phyloP scores from a whole-genome alignment of 2,329 filamentous ascomycete species.

The Stromatinia cepivora region DNA sequence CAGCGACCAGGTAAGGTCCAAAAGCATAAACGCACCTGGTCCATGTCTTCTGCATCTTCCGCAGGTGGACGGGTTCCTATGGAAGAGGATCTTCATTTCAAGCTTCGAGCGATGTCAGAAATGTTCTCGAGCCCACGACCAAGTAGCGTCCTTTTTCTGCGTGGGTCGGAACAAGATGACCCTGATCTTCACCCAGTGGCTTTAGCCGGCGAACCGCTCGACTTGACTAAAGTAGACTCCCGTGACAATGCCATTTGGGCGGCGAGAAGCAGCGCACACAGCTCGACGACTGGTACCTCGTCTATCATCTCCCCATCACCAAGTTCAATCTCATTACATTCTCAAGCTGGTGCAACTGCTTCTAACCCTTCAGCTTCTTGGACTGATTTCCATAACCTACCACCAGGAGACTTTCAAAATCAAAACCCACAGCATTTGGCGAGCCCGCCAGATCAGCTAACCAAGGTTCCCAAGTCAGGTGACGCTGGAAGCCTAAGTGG shows the following conservation, averaged over 20 bases:
- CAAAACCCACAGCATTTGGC: conserved; percentile 46
- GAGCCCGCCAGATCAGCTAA: conserved; percentile 52
- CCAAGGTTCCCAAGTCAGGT: conserved; percentile 57
- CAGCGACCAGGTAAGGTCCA: conserved; percentile 72
- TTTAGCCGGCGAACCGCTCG: conserved; percentile 65
- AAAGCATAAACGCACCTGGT: conserved; percentile 95
- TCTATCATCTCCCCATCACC: conserved; percentile 66
- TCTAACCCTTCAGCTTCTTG: conserved; percentile 50
- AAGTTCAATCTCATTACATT: conserved; percentile 63
- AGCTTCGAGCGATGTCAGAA: conserved; percentile 75
- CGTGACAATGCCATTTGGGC: conserved; percentile 41
- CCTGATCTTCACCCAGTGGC: conserved; percentile 76
- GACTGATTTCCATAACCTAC: conserved; percentile 57
- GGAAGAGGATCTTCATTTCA: conserved; percentile 76
- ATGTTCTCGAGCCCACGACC: conserved; percentile 86
- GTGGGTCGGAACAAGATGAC: conserved; percentile 76
- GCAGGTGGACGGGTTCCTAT: conserved; percentile 55
- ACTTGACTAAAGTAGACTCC: conserved; percentile 54
- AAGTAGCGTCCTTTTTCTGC: conserved; percentile 74
- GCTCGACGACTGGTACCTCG: conserved; percentile 59
- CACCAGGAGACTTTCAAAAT: conserved; percentile 49
- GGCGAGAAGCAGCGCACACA: conserved; percentile 52
- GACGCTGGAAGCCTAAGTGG: conserved; percentile 67
- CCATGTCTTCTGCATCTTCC: conserved; percentile 78
- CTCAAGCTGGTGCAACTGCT: conserved; percentile 46